phyloP scores from a whole-genome alignment of 345 rosid genomes.

The Abelmoschus esculentus region DNA sequence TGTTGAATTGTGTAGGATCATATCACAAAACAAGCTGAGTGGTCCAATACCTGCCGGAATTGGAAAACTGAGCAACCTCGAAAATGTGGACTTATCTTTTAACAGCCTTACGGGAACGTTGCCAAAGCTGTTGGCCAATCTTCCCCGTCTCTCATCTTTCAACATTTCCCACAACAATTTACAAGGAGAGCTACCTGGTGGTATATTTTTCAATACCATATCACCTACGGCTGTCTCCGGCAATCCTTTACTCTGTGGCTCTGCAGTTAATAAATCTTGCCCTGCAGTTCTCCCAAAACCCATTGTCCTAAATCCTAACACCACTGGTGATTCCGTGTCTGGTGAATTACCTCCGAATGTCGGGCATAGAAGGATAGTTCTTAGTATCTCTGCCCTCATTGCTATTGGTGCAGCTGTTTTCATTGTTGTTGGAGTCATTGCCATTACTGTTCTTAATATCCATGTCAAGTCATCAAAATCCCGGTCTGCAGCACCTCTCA shows the following conservation, averaged over 20 bases:
- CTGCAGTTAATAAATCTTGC: slow-evolving; percentile 77
- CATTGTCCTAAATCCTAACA: slow-evolving; percentile 84
- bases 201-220: slow-evolving; percentile 72
- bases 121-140: slow-evolving; percentile 78
- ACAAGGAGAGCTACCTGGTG: slow-evolving; percentile 77
- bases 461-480: slow-evolving; percentile 60
- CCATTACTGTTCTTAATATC: slow-evolving; percentile 83
- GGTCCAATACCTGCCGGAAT: slow-evolving; percentile 62
- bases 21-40: slow-evolving; percentile 53
- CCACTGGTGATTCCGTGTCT: slow-evolving; percentile 38
- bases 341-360: slow-evolving; percentile 29
- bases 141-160: slow-evolving; percentile 54
- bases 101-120: slow-evolving; percentile 52
- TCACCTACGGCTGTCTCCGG: slow-evolving; percentile 60
- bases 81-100: slow-evolving; percentile 65
- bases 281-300: slow-evolving; percentile 84
- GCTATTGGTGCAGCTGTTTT: slow-evolving; percentile 43
- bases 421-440: slow-evolving; percentile 23
- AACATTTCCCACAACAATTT: slow-evolving; percentile 83
- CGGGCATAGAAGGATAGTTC: slow-evolving; percentile 66
- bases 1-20: slow-evolving; percentile 38
- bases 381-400: slow-evolving; percentile 84
- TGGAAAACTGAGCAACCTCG: slow-evolving; percentile 47
- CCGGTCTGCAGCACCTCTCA: slow-evolving; percentile 58
- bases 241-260: slow-evolving; percentile 79